Base-by-base conservation (phyloP, 2,329 filamentous ascomycete species). In the Penicillium sp. region DNA sequence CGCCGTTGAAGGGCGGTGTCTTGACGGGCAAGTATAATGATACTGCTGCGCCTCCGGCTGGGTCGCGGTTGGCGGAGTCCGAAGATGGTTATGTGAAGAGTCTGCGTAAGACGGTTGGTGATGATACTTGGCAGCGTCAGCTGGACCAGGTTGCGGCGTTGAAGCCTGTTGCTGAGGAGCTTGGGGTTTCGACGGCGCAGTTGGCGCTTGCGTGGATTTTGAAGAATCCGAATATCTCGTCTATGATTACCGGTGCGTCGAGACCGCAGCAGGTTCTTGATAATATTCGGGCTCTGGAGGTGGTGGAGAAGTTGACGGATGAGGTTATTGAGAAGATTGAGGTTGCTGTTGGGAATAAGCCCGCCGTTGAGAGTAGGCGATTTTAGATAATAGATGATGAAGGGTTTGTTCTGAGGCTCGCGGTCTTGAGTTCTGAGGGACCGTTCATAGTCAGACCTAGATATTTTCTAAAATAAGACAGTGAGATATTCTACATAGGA, bases 1-100 rank as follows among this genome's bases (percentile, higher is more conserved):
- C 80, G 3, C 86, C 86, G 2, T 72, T 89, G 18, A 79, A 80
- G 59, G 74, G 76, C 48, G 86, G 86, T 21, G 77, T 88, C 56
- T 73, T 88, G 58, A 84, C 84, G 0, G 86, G 86, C 45, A 88
- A 88, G 71, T 88, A 88, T 73, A 85, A 83, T 68, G 74, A 86
- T 61, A 48, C 38, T 8, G 31, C 56, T 10, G 57, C 55, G 1
- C 81, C 86, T 32, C 84, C 84, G 5, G 73, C 80, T 13, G 80
- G 80, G 60, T 83, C 82, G 6, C 77, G 86, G 21, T 76, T 86
- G 55, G 79, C 80, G 13, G 77, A 79, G 62, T 78, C 78, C 40
- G 75, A 81, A 49, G 79, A 86, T 57, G 77, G 80, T 50, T 86
- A 81, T 67, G 78, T 86, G 62, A 73, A 78, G 55, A 61, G 65